Evolutionary conservation across 2,329 filamentous ascomycete species (phyloP).

Genomic region (Pseudogymnoascus pannorum): DNA sequence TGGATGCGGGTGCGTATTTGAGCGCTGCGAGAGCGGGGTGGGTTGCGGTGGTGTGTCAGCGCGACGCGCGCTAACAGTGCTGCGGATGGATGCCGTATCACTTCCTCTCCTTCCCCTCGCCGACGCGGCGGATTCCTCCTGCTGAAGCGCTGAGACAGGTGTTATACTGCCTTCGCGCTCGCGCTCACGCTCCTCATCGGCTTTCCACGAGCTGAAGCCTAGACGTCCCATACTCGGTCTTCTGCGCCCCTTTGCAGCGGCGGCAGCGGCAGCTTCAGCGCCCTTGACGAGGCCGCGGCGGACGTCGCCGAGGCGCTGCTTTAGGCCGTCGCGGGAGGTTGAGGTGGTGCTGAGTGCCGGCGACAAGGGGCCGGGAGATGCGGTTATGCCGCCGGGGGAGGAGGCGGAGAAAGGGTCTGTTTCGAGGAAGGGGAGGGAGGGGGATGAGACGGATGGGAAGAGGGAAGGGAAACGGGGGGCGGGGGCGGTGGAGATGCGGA

Average conservation of each 20-base stretch:
- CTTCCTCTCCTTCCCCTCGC: background rate
- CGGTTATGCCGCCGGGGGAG: background rate
- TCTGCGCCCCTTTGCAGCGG: background rate
- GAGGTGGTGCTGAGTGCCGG: background rate
- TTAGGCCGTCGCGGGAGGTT: background rate
- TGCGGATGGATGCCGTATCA: background rate
- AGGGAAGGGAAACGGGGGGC: background rate
- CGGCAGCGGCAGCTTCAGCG: background rate
- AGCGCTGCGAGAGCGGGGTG: background rate
- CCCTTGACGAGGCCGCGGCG: background rate
- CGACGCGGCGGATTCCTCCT: background rate
- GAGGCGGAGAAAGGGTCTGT: background rate
- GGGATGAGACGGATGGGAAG: background rate
- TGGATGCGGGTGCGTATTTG: background rate
- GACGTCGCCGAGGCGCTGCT: background rate
- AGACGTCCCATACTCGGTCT: background rate
- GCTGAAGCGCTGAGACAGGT: background rate
- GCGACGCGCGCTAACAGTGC: background rate
- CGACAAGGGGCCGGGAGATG: background rate
- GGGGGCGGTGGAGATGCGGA: background rate
- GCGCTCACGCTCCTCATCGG: background rate
- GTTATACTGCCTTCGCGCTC: background rate
- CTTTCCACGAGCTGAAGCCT: background rate
- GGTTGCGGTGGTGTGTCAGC: background rate
- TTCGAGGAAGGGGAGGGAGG: background rate